phyloP scores from a whole-genome alignment of 768 basidiomycete species.

The Lyophyllum decastes region DNA sequence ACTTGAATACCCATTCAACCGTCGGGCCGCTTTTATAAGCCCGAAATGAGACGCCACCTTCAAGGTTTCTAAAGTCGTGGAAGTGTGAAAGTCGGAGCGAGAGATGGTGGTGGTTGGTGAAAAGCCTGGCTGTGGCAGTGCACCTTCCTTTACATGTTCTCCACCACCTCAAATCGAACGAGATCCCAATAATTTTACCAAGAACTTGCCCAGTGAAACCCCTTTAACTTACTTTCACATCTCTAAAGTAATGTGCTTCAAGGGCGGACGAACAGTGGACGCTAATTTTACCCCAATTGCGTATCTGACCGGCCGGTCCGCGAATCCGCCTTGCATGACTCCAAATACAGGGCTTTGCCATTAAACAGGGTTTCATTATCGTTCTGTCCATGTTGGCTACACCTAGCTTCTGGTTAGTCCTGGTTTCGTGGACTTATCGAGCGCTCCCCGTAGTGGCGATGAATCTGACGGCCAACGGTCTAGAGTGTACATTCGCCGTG shows the following conservation, averaged over 20 bases:
- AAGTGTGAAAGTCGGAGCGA: background rate
- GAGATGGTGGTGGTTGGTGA: background rate
- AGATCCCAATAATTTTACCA: too few relatives aligned
- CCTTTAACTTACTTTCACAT: background rate
- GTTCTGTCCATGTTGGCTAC: background rate
- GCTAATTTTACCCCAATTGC: background rate
- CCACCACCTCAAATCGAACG: too few relatives aligned
- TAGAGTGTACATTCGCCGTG: conserved; percentile 21
- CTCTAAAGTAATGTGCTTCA: background rate
- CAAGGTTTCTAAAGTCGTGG: background rate
- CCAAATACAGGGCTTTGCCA: background rate
- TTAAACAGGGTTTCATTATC: background rate
- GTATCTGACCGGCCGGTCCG: conserved; percentile 8
- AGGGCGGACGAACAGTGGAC: background rate
- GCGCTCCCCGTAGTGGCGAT: background rate
- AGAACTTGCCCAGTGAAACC: background rate
- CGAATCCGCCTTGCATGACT: background rate
- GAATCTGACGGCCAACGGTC: background rate
- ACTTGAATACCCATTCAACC: too few relatives aligned
- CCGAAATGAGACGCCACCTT: background rate
- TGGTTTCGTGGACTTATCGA: background rate
- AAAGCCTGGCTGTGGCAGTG: background rate
- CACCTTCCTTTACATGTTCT: background rate
- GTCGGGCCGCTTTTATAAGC: too few relatives aligned
- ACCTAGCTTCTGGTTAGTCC: background rate